Conservation (phyloP, 805 yeast species). For the Candida ipomoeae region DNA sequence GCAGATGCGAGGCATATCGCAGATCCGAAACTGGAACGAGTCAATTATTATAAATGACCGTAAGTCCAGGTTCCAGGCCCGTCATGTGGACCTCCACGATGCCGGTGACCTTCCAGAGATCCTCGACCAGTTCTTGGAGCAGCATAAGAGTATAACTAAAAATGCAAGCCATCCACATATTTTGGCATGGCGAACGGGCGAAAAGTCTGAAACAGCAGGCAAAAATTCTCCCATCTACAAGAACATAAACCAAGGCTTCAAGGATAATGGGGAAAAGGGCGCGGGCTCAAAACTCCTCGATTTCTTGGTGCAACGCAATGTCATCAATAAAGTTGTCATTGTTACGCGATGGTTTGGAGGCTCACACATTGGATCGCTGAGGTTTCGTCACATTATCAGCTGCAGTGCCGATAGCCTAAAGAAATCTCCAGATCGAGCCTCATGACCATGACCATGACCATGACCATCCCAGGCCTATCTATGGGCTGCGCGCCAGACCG, state of each 20-base stretch:
- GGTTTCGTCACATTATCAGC: conserved; percentile 64
- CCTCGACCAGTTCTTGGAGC: conserved; percentile 37
- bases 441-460: neutral
- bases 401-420: conserved; percentile 50
- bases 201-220: conserved; percentile 19
- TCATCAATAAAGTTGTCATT: conserved; percentile 56
- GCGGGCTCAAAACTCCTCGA: conserved; percentile 59
- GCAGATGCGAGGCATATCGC: conserved; percentile 3
- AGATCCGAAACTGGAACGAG: conserved; percentile 27
- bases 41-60: conserved; percentile 37
- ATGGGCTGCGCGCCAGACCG: neutral
- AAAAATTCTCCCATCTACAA: conserved; percentile 10
- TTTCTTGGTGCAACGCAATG: conserved; percentile 45
- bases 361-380: conserved; percentile 60
- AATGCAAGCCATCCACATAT: conserved; percentile 68
- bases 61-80: conserved; percentile 67
- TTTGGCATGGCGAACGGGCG: conserved; percentile 61
- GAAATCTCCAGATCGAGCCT: neutral
- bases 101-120: conserved; percentile 41
- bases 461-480: neutral
- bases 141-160: conserved; percentile 47
- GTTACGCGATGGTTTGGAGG: conserved; percentile 87
- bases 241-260: conserved; percentile 51
- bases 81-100: conserved; percentile 41
- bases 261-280: conserved; percentile 73